Evolutionary conservation across 2,329 filamentous ascomycete species (phyloP).

Genomic region (Arthrobotrys iridis): DNA sequence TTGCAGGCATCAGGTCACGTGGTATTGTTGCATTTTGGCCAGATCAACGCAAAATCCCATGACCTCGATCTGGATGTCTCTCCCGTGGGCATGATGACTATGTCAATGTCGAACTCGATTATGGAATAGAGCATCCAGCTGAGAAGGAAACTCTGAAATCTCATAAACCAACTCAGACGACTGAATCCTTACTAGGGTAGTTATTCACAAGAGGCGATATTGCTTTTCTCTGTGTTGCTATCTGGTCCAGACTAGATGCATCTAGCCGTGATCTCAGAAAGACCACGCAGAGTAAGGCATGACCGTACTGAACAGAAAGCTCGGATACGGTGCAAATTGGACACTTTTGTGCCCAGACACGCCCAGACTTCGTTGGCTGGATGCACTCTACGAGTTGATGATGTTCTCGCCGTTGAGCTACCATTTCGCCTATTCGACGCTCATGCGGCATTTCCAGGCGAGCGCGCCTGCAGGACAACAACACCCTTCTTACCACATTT

Average conservation of each 20-base stretch:
- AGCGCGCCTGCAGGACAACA: constrained; percentile 24
- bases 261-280: neutral
- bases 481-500: constrained; percentile 6
- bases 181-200: no score
- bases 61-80: neutral
- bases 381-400: constrained; percentile 36
- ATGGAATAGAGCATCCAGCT: neutral
- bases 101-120: neutral
- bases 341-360: neutral
- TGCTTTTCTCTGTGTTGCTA: no score
- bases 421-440: constrained; percentile 21
- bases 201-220: no score
- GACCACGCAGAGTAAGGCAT: neutral
- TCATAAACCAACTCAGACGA: neutral
- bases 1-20: neutral
- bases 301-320: neutral
- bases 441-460: constrained; percentile 4
- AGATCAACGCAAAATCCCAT: constrained; percentile 1
- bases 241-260: no score
- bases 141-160: neutral
- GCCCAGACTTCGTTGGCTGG: neutral
- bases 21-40: constrained; percentile 10
- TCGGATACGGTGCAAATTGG: neutral
- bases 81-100: neutral
- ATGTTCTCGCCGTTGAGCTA: constrained; percentile 20